Evolutionary conservation across 805 yeast species (phyloP).

Genomic region (Metschnikowia gelsemii): DNA sequence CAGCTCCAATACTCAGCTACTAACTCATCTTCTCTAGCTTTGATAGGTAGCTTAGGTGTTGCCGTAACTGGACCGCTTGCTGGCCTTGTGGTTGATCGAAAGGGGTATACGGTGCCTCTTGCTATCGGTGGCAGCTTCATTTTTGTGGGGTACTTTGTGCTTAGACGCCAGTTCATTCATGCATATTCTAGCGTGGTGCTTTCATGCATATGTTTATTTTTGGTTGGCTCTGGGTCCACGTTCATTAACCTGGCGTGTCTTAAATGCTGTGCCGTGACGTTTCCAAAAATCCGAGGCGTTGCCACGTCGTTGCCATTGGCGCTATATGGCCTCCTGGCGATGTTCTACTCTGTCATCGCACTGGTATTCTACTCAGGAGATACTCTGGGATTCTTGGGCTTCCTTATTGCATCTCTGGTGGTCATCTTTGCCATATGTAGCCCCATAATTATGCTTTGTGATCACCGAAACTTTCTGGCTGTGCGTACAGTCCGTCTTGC

Average conservation of each 20-base stretch:
- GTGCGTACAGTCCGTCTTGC: slow-evolving; percentile 8
- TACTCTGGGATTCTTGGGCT: slow-evolving; percentile 52
- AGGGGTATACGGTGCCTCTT: slow-evolving; percentile 57
- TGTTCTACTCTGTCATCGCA: slow-evolving; percentile 59
- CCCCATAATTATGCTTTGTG: slow-evolving; percentile 47
- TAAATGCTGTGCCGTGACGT: slow-evolving; percentile 70
- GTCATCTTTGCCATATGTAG: slow-evolving; percentile 43
- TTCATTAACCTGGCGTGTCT: slow-evolving; percentile 61
- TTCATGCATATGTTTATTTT: slow-evolving; percentile 48
- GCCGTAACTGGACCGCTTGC: slow-evolving; percentile 65
- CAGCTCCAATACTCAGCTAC: slow-evolving; percentile 59
- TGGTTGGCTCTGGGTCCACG: slow-evolving; percentile 71
- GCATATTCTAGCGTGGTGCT: slow-evolving; percentile 37
- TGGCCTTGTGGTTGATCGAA: slow-evolving; percentile 61
- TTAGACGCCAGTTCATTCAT: slow-evolving; percentile 51
- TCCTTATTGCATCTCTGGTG: slow-evolving; percentile 44
- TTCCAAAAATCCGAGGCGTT: slow-evolving; percentile 66
- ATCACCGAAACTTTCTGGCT: slow-evolving; percentile 17
- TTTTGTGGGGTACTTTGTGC: slow-evolving; percentile 53
- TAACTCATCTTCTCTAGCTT: slow-evolving; percentile 61
- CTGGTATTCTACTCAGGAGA: slow-evolving; percentile 54
- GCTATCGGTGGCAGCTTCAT: slow-evolving; percentile 50
- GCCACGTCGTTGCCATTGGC: slow-evolving; percentile 78
- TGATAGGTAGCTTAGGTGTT: slow-evolving; percentile 66
- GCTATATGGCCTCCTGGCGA: slow-evolving; percentile 72